phyloP scores from a whole-genome alignment of 2,329 filamentous ascomycete genomes.

The Diaporthe velutina region DNA sequence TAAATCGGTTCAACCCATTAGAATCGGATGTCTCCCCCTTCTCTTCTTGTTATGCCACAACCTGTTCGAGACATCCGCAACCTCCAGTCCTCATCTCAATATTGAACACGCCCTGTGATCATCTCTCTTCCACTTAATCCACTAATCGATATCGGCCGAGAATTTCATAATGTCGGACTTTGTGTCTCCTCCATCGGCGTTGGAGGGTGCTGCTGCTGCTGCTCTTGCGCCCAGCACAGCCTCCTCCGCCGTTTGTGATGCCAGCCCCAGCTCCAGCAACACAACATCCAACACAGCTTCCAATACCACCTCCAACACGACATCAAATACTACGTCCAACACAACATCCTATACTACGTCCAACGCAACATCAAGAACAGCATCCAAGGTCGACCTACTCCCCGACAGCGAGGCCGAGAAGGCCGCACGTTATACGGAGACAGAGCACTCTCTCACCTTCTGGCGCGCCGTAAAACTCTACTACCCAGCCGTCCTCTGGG shows the following conservation, averaged over 20 bases:
- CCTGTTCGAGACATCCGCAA: not conserved
- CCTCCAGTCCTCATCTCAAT: not conserved
- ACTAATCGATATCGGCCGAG: too few species aligned
- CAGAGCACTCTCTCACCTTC: conserved; percentile 32
- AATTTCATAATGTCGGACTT: not conserved
- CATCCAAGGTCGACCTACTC: not conserved
- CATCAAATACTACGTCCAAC: not conserved
- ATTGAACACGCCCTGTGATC: not conserved
- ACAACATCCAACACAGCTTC: not conserved
- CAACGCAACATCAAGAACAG: not conserved
- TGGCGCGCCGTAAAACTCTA: conserved; percentile 26
- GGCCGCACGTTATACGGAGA: conserved; percentile 1
- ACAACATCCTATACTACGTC: not conserved
- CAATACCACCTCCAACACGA: not conserved
- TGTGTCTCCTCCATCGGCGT: not conserved
- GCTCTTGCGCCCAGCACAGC: not conserved
- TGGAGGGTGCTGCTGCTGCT: not conserved
- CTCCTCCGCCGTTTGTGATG: not conserved
- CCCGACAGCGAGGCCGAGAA: conserved; percentile 10
- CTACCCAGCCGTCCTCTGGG: conserved; percentile 35
- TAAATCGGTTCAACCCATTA: not conserved
- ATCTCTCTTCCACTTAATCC: too few species aligned
- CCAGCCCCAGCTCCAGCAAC: not conserved
- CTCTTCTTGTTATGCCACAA: not conserved
- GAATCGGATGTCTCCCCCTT: not conserved